Base-by-base conservation (phyloP, 176 grass and related monocot species). In the Phoenix roebelenii region DNA sequence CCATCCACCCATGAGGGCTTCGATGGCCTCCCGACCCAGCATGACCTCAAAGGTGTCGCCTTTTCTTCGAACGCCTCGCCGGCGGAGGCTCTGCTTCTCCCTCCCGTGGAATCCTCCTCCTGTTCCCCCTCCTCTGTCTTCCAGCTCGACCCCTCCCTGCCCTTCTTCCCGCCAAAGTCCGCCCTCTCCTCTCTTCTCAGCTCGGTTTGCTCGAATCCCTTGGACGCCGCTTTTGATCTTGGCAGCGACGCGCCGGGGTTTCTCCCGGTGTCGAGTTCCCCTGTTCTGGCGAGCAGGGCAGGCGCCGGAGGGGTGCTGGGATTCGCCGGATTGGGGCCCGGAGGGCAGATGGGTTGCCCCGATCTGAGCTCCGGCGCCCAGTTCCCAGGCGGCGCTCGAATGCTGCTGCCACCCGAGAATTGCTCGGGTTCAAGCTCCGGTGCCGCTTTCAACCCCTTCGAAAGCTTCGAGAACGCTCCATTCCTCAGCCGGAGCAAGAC, bases 151-250 rank as follows among this genome's bases (percentile, higher is more conserved):
- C 70, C 62, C 2, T 22, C 51, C 59, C 70, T 18, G n/a, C 25
- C 59, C 25, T 49, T 63, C 26, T 73, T 76, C 55, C 53, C 25
- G 30, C 44, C 54, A 5, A 74, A 60, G 60, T 53, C 49, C 60
- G 58, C 23, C 30, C 54, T 76, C 25, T 72, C 55, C 49, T 77
- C 66, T 12, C 70, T 89, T 15, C 76, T 93, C 58, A 83, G 75
- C 66, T 65, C 76, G 17, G 59, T 69, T 16, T 64, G 69, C 30
- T 55, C 51, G 23, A 79, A 61, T 51, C 67, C 70, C 25, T 98
- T 81, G 23, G 84, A 98, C 71, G 57, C 82, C 1, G 88, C 73
- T 22, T 87, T 98, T 61, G 85, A 89, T 79, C 74, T 85, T 57
- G 88, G 82, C 39, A 20, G 70, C 55, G 68, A 78, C 25, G 68